A percentile compares a stretch with the other conserved stretches of the same genome.
phyloP scores from a whole-genome alignment of 441 rosid species.

The Mallotus japonicus region DNA sequence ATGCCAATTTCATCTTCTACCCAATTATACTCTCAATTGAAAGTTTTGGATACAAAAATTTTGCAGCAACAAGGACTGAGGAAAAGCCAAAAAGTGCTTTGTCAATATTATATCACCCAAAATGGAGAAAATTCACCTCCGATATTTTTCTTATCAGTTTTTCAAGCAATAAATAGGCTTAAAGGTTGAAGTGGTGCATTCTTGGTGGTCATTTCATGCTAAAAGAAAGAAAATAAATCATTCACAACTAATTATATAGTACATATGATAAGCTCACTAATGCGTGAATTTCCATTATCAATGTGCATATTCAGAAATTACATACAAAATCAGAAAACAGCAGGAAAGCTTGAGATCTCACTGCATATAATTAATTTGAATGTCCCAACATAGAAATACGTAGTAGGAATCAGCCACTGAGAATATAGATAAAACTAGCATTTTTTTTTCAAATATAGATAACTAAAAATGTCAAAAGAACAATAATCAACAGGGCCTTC shows the following conservation, averaged over 20 bases:
- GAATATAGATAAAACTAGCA: neutral
- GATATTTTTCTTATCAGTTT: neutral
- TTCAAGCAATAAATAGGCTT: neutral
- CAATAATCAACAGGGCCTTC: neutral
- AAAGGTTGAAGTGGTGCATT: neutral
- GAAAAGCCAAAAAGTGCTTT: neutral
- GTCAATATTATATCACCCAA: neutral
- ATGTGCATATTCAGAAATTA: too few relatives aligned
- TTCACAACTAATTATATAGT: neutral
- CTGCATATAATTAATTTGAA: too few relatives aligned
- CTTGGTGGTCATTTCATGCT: neutral
- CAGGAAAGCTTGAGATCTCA: neutral
- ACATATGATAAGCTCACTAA: neutral
- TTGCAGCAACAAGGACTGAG: neutral
- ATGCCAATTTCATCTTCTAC: neutral
- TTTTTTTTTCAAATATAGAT: too few relatives aligned
- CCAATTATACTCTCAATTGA: neutral
- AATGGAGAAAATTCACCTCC: neutral
- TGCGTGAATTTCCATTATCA: too few relatives aligned
- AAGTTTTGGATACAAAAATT: neutral
- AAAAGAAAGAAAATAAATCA: neutral
- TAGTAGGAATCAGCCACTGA: neutral
- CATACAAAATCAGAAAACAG: neutral
- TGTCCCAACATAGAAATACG: neutral
- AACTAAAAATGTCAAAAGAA: neutral